Evolutionary conservation across 2,329 filamentous ascomycete species (phyloP).

Genomic region (Botrytis porri): DNA sequence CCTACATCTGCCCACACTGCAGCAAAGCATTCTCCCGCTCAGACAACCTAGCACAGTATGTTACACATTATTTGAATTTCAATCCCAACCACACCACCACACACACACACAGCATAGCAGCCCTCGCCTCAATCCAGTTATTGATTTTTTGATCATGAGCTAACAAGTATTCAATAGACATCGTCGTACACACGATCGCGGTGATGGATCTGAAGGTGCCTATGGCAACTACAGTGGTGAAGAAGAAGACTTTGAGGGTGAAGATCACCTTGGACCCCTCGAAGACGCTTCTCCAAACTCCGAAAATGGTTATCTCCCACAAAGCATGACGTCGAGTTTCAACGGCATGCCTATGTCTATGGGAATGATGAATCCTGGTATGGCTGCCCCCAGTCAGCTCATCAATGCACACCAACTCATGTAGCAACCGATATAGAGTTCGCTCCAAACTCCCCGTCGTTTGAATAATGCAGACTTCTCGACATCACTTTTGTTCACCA

Average conservation of each 20-base stretch:
- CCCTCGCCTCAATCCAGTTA: slow-evolving; percentile 34
- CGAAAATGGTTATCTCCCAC: slow-evolving; percentile 58
- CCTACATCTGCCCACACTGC: slow-evolving; percentile 96
- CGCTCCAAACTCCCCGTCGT: background rate
- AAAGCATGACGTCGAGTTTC: slow-evolving; percentile 32
- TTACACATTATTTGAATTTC: slow-evolving; percentile 27
- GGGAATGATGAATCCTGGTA: slow-evolving; percentile 35
- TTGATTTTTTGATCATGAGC: slow-evolving; percentile 23
- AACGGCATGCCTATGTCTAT: slow-evolving; percentile 27
- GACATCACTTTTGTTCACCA: slow-evolving; percentile 2
- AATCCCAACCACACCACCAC: slow-evolving; percentile 18
- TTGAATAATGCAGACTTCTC: background rate
- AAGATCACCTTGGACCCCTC: slow-evolving; percentile 77
- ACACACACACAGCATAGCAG: slow-evolving; percentile 33
- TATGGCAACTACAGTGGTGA: slow-evolving; percentile 61
- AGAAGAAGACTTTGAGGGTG: slow-evolving; percentile 78
- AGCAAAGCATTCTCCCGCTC: slow-evolving; percentile 98
- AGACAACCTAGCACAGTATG: slow-evolving; percentile 97
- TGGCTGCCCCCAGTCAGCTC: slow-evolving; percentile 41
- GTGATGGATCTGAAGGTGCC: slow-evolving; percentile 61
- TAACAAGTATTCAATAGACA: slow-evolving; percentile 48
- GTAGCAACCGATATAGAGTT: slow-evolving; percentile 37
- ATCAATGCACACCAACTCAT: slow-evolving; percentile 39
- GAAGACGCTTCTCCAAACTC: slow-evolving; percentile 76
- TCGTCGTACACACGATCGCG: slow-evolving; percentile 78